phyloP scores from a whole-genome alignment of 208 protist genomes.

The Porcisia hertigi region DNA sequence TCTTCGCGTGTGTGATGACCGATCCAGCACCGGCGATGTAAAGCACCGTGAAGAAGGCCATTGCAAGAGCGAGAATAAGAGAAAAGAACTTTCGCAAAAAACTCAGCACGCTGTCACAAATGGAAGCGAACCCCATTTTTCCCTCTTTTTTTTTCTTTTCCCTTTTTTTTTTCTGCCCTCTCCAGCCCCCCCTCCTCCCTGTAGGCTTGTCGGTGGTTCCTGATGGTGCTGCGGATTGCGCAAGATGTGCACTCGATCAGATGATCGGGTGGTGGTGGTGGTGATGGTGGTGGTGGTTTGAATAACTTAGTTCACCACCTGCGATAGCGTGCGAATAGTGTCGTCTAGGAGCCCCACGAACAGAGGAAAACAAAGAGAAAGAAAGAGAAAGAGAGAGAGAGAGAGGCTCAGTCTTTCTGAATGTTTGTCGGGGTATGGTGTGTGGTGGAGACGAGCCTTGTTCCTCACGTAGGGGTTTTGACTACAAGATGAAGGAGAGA shows the following conservation, averaged over 20 bases:
- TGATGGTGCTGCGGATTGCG: neutral
- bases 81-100: slow-evolving; percentile 84
- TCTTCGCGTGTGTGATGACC: slow-evolving; percentile 53
- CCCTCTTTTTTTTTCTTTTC: too few relatives aligned
- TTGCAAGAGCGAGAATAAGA: slow-evolving; percentile 65
- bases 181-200: too few relatives aligned
- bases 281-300: neutral
- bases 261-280: neutral
- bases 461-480: neutral
- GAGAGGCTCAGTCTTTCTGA: neutral
- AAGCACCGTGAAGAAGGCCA: slow-evolving; percentile 60
- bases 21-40: slow-evolving; percentile 64
- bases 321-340: neutral
- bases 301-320: neutral
- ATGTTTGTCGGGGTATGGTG: neutral
- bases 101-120: slow-evolving; percentile 39
- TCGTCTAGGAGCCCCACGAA: neutral
- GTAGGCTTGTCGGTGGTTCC: neutral
- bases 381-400: neutral
- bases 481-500: too few relatives aligned
- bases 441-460: too few relatives aligned
- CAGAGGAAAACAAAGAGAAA: neutral
- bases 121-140: slow-evolving; percentile 33
- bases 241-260: neutral
- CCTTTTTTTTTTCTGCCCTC: too few relatives aligned